Percentiles rank a stretch among this genome's conserved stretches.
These are phyloP conservation scores for Annulohypoxylon nitens DNA, from an alignment of 495 filamentous ascomycete genomes.

Conservation along the genomic window DNA sequence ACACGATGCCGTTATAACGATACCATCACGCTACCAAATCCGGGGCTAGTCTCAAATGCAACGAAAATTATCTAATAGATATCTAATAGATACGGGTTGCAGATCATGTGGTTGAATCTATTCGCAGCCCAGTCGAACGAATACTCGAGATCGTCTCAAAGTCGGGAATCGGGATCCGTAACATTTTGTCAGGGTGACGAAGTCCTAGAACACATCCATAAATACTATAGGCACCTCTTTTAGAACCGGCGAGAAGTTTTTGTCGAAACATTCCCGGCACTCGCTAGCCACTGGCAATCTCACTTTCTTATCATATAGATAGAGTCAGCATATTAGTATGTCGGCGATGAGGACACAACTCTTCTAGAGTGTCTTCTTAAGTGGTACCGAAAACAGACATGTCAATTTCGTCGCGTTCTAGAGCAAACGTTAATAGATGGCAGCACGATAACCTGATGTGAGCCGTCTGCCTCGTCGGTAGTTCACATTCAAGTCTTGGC, in stretches of 20 bases:
- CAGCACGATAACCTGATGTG: conserved; percentile 29
- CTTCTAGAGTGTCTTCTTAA: neutral
- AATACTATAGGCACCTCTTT: neutral
- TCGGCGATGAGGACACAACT: conserved; percentile 2
- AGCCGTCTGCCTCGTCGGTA: conserved; percentile 28
- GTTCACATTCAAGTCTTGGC: conserved; percentile 12
- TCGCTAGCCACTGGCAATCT: conserved; percentile 26
- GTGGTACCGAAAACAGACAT: conserved; percentile 5
- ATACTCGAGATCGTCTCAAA: conserved; percentile 12
- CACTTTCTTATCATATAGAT: conserved; percentile 18
- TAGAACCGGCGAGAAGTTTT: conserved; percentile 30
- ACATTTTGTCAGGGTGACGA: conserved; percentile 20
- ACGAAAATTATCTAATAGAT: conserved; percentile 38
- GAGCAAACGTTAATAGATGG: conserved; percentile 5
- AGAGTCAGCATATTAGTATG: neutral
- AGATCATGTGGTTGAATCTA: conserved; percentile 27
- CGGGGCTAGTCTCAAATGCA: conserved; percentile 23
- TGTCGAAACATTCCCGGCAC: conserved; percentile 21
- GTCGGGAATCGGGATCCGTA: conserved; percentile 34
- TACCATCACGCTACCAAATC: conserved; percentile 34
- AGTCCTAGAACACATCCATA: conserved; percentile 9
- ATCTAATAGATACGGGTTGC: conserved; percentile 27
- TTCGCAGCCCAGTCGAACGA: conserved; percentile 4
- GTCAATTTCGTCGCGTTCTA: conserved; percentile 4
- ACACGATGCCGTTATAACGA: conserved; percentile 29